Conservation (phyloP, 441 rosid genomes). For the Manihot esculenta region DNA sequence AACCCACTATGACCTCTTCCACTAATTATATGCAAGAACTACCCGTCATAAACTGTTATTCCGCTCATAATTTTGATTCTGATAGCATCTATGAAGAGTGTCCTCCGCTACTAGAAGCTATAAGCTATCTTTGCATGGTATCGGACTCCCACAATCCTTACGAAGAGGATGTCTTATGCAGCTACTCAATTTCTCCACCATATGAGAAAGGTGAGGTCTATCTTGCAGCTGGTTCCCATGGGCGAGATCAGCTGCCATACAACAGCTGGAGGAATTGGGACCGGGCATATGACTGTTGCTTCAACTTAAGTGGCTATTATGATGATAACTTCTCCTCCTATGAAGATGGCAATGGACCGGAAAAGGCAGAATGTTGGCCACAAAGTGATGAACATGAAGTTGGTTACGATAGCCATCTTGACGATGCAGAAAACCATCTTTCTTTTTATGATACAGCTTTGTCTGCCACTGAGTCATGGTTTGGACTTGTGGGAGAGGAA, state of each 20-base stretch:
- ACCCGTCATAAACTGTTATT: slow-evolving; percentile 3
- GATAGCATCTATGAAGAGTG: slow-evolving; percentile 4
- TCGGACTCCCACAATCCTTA: slow-evolving; percentile 6
- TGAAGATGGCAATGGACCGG: background rate
- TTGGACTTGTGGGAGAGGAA: slow-evolving; percentile 17
- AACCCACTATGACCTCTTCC: slow-evolving; percentile 10
- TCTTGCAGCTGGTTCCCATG: background rate
- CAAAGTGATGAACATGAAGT: slow-evolving; percentile 21
- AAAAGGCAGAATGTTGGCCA: slow-evolving; percentile 15
- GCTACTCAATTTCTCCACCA: background rate
- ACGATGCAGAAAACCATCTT: slow-evolving; percentile 17
- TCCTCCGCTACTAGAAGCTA: slow-evolving; percentile 8
- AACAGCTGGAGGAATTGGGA: slow-evolving; percentile 19
- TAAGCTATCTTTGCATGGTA: slow-evolving; percentile 4
- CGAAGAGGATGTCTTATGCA: slow-evolving; percentile 20
- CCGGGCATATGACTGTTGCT: slow-evolving; percentile 23
- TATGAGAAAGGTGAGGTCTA: slow-evolving; percentile 5
- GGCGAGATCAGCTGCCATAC: slow-evolving; percentile 11
- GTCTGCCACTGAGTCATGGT: slow-evolving; percentile 23
- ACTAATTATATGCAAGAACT: slow-evolving; percentile 16
- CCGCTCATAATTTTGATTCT: slow-evolving; percentile 5
- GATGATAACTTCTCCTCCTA: slow-evolving; percentile 19
- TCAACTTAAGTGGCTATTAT: slow-evolving; percentile 9
- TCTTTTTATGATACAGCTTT: slow-evolving; percentile 20
- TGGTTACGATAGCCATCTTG: background rate